A percentile compares a stretch with the other conserved stretches of the same genome.
These are phyloP conservation scores for Laburnicola sp. DNA, from an alignment of 2,329 filamentous ascomycete genomes.

Conservation along the genomic window DNA sequence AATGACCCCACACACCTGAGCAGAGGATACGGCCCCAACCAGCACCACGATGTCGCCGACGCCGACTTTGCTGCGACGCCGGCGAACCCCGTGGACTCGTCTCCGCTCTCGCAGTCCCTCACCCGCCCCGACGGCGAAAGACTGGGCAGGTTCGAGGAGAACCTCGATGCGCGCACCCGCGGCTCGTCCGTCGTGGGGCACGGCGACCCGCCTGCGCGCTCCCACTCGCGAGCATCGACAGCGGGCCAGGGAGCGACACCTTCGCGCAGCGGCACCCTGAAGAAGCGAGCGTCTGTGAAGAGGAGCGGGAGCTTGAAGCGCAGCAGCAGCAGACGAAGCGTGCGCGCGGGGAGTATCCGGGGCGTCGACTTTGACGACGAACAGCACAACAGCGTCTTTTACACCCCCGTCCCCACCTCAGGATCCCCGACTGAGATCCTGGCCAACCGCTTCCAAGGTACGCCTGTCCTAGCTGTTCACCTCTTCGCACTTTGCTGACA, in stretches of 20 bases:
- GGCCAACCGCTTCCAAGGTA: constrained; percentile 86
- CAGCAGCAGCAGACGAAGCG: constrained; percentile 77
- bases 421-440: constrained; percentile 87
- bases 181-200: constrained; percentile 66
- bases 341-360: constrained; percentile 82
- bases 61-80: constrained; percentile 48
- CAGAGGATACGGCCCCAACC: constrained; percentile 38
- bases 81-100: constrained; percentile 33
- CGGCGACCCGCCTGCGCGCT: constrained; percentile 59
- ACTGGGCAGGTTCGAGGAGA: constrained; percentile 64
- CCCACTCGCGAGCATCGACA: constrained; percentile 60
- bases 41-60: constrained; percentile 29
- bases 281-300: constrained; percentile 82
- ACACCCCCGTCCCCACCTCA: constrained; percentile 83
- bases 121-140: constrained; percentile 26
- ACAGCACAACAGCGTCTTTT: constrained; percentile 80
- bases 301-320: constrained; percentile 74
- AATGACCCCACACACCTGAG: constrained; percentile 43
- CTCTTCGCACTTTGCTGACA: constrained; percentile 17
- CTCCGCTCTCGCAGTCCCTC: constrained; percentile 42
- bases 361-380: constrained; percentile 74
- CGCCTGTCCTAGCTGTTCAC: constrained; percentile 28
- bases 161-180: constrained; percentile 70
- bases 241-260: constrained; percentile 50
- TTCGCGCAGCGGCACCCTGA: constrained; percentile 73